A percentile compares a stretch with the other conserved stretches of the same genome.
phyloP scores from a whole-genome alignment of 2,329 filamentous ascomycete species.

The Arachnopeziza araneosa region DNA sequence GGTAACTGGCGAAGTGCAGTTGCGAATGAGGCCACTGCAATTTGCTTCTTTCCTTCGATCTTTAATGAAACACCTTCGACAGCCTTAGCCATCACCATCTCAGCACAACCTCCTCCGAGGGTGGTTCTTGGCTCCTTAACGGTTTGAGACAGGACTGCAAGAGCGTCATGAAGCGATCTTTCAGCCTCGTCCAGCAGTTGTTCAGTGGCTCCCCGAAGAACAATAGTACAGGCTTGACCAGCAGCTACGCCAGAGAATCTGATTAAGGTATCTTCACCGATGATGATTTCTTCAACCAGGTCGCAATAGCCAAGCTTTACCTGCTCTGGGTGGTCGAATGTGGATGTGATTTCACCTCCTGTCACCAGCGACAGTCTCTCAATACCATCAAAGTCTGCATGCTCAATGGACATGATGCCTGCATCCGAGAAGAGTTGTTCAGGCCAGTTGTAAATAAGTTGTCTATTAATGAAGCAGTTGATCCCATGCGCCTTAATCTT shows the following conservation, averaged over 20 bases:
- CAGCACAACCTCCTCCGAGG: constrained; percentile 89
- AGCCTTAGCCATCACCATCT: constrained; percentile 99
- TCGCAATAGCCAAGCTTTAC: constrained; percentile 96
- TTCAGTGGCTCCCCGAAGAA: constrained; percentile 91
- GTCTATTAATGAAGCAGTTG: constrained; percentile 99
- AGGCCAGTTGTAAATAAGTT: constrained; percentile 99
- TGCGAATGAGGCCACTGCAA: constrained; percentile 87
- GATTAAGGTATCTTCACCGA: constrained; percentile 95
- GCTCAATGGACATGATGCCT: constrained; percentile 97
- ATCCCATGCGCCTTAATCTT: constrained; percentile 98
- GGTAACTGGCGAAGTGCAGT: constrained; percentile 86
- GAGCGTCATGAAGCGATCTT: constrained; percentile 88
- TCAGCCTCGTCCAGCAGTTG: constrained; percentile 96
- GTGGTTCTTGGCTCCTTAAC: constrained; percentile 92
- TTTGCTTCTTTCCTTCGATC: constrained; percentile 92
- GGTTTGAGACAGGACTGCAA: constrained; percentile 94
- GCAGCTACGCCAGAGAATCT: constrained; percentile 95
- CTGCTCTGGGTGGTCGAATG: constrained; percentile 95
- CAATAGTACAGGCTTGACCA: constrained; percentile 92
- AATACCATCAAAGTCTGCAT: constrained; percentile 97
- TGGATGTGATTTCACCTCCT: constrained; percentile 93
- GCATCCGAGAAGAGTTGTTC: constrained; percentile 98
- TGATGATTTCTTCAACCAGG: constrained; percentile 94
- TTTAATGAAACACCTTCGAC: constrained; percentile 91
- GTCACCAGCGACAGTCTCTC: constrained; percentile 93